Evolutionary conservation across 805 yeast species (phyloP), one percentile per base, ranked within the genome.

Genomic region (Blastobotrys terrestris): DNA sequence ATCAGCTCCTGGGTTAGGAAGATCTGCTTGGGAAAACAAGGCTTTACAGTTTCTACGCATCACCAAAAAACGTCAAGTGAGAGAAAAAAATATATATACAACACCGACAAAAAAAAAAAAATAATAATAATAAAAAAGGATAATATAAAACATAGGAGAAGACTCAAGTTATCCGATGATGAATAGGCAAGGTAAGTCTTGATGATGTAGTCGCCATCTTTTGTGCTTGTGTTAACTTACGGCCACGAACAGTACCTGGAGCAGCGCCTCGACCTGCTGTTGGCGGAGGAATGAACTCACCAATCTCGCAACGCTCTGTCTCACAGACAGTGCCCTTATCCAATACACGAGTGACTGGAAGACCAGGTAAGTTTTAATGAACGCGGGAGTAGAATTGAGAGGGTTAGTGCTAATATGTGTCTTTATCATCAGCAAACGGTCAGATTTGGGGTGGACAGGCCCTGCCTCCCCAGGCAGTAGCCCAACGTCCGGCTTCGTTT

Each of bases 171-270:
- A n/a, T n/a, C n/a, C n/a, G n/a, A n/a, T n/a, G 35, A 39, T 52
- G 49, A 52, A 46, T 39, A 52, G 55, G 44, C 55, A 50, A 39
- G 50, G 55, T 48, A 45, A 39, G 55, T 46, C 16, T n/a, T 15
- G 16, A 3, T 7, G 18, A 4, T 39, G 42, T 14, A 5, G 11
- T 5, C 14, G 44, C 5, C 11, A 15, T 15, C 3, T 6, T 7
- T 18, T 14, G 44, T 11, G 44, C 16, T n/a, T 8, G 20, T 15
- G 20, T 39, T 46, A 31, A 31, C 39, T 6, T 21, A n/a, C n/a
- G n/a, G n/a, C 22, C 11, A n/a, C 13, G 15, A 7, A 13, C 39
- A 48, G 50, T 48, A 18, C 50, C 50, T n/a, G 50, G 50, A 16
- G 44, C 44, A n/a, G 18, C 44, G 15, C 11, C 39, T 39, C 16